phyloP scores from a whole-genome alignment of 148 eudicot genomes.

The Agrostemma githago region DNA sequence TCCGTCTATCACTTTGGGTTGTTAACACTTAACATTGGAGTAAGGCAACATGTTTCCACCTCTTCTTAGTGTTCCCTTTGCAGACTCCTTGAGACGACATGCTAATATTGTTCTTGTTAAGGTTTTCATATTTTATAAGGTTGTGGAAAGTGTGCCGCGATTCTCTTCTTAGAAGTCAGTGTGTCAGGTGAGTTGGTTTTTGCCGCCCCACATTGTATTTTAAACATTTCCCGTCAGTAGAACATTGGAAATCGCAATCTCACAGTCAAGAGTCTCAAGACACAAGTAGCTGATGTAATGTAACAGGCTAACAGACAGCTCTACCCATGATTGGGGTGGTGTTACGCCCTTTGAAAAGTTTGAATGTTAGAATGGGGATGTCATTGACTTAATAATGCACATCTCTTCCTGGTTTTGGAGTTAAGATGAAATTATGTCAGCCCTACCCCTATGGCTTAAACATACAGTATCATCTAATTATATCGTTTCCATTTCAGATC shows the following conservation, averaged over 20 bases:
- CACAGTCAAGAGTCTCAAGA: neutral
- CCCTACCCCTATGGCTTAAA: neutral
- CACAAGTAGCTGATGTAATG: neutral
- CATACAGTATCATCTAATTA: too few relatives aligned
- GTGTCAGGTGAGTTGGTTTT: neutral
- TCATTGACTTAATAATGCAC: neutral
- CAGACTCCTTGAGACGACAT: too few relatives aligned
- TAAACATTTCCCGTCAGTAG: neutral
- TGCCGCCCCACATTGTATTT: neutral
- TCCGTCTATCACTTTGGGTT: neutral
- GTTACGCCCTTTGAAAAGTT: neutral
- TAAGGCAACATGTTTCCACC: neutral
- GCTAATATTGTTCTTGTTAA: neutral
- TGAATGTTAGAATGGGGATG: neutral
- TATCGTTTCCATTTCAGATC: conserved; percentile 42
- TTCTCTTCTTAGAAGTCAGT: neutral
- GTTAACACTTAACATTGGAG: neutral
- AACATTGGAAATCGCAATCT: neutral
- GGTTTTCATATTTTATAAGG: neutral
- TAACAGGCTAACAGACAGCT: neutral
- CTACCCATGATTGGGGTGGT: neutral
- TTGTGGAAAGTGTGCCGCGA: too few relatives aligned
- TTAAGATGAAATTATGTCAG: neutral
- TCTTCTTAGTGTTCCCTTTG: neutral
- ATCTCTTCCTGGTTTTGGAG: neutral